These are phyloP conservation scores for Macrotyloma uniflorum DNA, from an alignment of 306 rosid species.

Conservation along the genomic window DNA sequence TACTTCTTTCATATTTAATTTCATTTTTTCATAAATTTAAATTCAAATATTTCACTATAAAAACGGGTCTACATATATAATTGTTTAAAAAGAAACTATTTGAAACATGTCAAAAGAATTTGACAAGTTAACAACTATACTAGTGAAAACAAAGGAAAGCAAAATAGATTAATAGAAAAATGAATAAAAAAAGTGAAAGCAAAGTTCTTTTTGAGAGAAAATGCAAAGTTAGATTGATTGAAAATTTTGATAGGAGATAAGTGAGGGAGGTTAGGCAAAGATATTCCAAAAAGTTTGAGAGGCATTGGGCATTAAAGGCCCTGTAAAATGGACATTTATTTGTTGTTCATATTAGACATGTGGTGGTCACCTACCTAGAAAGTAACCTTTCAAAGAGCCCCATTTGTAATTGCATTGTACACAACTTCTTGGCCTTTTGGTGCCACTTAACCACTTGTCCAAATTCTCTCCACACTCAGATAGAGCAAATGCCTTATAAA, in stretches of 20 bases:
- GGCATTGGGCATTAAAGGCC: neutral
- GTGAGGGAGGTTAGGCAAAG: neutral
- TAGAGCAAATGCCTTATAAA: constrained; percentile 9
- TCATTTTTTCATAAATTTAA: too few species aligned
- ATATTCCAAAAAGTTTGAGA: neutral
- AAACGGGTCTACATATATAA: too few species aligned
- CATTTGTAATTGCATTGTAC: neutral
- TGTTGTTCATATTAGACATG: neutral
- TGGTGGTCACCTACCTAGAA: neutral
- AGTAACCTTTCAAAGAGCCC: neutral
- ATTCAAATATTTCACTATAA: too few species aligned
- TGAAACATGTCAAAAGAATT: too few species aligned
- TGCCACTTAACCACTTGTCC: neutral
- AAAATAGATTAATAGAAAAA: too few species aligned
- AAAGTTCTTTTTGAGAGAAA: too few species aligned
- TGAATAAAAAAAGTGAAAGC: too few species aligned
- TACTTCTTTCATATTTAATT: too few species aligned
- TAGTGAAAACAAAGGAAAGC: too few species aligned
- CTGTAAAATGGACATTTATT: neutral
- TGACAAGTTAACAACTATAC: too few species aligned
- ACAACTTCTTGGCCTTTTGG: neutral
- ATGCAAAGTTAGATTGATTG: too few species aligned
- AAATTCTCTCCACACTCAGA: neutral
- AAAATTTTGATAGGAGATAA: neutral
- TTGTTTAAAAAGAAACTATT: too few species aligned